Percentiles rank a stretch among this genome's conserved stretches.
Evolutionary conservation across 2,329 filamentous ascomycete species (phyloP).

Genomic region (Penicillium sp.): DNA sequence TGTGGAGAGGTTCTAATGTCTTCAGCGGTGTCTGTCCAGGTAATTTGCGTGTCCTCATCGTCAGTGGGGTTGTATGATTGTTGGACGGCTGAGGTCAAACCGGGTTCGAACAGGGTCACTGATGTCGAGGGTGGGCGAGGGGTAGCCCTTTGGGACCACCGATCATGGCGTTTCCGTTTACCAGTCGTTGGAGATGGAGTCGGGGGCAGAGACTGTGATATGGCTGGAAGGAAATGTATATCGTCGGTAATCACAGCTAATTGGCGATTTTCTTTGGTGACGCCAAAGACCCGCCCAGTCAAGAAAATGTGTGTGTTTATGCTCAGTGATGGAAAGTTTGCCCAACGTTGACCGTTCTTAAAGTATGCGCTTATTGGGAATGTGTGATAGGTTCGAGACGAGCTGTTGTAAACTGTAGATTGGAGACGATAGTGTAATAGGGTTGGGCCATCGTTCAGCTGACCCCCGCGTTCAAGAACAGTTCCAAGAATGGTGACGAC

Average conservation of each 20-base stretch:
- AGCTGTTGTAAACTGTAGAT: conserved; percentile 5
- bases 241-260: neutral
- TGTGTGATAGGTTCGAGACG: neutral
- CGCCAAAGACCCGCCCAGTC: neutral
- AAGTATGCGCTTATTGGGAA: conserved; percentile 7
- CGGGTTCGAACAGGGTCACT: no score
- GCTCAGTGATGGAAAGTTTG: conserved; percentile 5
- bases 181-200: neutral
- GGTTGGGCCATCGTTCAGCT: conserved; percentile 4
- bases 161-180: neutral
- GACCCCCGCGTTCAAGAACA: conserved; percentile 4
- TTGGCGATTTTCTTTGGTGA: neutral
- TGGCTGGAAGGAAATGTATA: neutral
- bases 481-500: conserved; percentile 1
- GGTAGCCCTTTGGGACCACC: neutral
- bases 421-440: conserved; percentile 9
- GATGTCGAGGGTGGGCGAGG: no score
- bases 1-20: no score
- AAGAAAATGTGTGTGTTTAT: neutral
- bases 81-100: no score
- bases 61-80: no score
- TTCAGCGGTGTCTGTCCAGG: neutral
- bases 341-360: conserved; percentile 8
- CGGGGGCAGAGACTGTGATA: neutral
- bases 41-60: neutral